Evolutionary conservation across 805 yeast species (phyloP).

Genomic region (Yamadazyma phyllophila): DNA sequence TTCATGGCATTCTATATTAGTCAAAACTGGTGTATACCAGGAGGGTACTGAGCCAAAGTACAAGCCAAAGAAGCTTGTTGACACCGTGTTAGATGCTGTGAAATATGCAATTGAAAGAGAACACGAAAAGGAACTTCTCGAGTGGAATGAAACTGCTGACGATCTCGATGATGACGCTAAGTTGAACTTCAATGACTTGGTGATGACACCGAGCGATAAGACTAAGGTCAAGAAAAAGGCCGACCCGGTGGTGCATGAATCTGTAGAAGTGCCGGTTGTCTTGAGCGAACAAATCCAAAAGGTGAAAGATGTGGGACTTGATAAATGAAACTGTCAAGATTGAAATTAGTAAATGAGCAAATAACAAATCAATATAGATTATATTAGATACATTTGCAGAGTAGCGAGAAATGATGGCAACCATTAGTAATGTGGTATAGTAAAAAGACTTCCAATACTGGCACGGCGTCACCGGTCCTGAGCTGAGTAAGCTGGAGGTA

Average conservation of each 20-base stretch:
- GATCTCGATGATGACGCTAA: slow-evolving; percentile 31
- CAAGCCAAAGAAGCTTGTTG: slow-evolving; percentile 71
- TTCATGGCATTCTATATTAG: slow-evolving; percentile 82
- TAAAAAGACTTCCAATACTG: no score
- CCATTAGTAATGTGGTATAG: no score
- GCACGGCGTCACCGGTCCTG: no score
- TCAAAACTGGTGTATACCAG: slow-evolving; percentile 84
- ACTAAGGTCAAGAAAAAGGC: slow-evolving; percentile 10
- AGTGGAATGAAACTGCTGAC: slow-evolving; percentile 61
- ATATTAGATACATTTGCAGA: background rate
- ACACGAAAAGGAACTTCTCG: slow-evolving; percentile 65
- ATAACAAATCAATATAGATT: background rate
- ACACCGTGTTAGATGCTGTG: slow-evolving; percentile 77
- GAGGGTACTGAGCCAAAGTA: slow-evolving; percentile 78
- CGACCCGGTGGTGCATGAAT: slow-evolving; percentile 37
- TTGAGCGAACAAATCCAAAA: slow-evolving; percentile 43
- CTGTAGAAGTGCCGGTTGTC: slow-evolving; percentile 50
- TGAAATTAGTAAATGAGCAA: background rate
- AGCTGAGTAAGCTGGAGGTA: no score
- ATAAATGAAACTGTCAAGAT: slow-evolving; percentile 1
- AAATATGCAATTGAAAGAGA: slow-evolving; percentile 81
- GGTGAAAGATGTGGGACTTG: slow-evolving; percentile 32
- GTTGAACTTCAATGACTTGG: slow-evolving; percentile 44
- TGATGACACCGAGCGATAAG: slow-evolving; percentile 43
- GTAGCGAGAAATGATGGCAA: background rate